Conservation (phyloP, 2,329 filamentous ascomycete species). For the Fusarium sp. region DNA sequence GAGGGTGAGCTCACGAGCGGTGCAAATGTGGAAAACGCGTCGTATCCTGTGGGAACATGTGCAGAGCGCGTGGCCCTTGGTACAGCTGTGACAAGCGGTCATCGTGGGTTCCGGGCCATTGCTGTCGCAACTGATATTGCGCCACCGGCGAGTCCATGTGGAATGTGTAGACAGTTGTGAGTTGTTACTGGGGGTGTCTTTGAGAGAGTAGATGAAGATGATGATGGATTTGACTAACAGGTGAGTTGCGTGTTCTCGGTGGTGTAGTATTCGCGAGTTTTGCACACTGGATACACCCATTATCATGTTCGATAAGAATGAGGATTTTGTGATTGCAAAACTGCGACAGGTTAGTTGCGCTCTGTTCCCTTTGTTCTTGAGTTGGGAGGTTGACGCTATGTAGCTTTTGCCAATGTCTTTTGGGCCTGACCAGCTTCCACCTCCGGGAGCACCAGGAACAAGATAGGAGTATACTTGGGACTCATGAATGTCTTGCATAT, state of each 20-base stretch:
- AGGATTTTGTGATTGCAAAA: conserved; percentile 74
- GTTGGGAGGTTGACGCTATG: background rate
- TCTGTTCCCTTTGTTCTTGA: background rate
- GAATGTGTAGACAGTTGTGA: conserved; percentile 95
- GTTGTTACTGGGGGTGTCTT: conserved; percentile 44
- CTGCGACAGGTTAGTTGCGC: conserved; percentile 69
- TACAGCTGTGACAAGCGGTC: conserved; percentile 74
- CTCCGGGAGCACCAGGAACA: conserved; percentile 40
- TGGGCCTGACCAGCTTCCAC: conserved; percentile 68
- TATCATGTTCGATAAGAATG: conserved; percentile 91
- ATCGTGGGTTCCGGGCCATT: conserved; percentile 75
- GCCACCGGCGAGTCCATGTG: conserved; percentile 80
- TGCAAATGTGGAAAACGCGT: conserved; percentile 92
- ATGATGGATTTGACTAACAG: conserved; percentile 17
- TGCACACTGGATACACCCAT: conserved; percentile 75
- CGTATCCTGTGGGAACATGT: conserved; percentile 94
- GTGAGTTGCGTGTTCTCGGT: conserved; percentile 19
- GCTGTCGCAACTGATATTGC: conserved; percentile 85
- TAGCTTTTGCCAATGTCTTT: conserved; percentile 76
- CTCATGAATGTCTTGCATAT: background rate
- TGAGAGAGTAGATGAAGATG: background rate
- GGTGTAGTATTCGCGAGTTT: conserved; percentile 77
- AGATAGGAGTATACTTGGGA: background rate
- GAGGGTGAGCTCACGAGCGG: conserved; percentile 62
- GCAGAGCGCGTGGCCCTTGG: conserved; percentile 91